Evolutionary conservation across 805 yeast genomes (phyloP).

Genomic region (Candida peoriensis): DNA sequence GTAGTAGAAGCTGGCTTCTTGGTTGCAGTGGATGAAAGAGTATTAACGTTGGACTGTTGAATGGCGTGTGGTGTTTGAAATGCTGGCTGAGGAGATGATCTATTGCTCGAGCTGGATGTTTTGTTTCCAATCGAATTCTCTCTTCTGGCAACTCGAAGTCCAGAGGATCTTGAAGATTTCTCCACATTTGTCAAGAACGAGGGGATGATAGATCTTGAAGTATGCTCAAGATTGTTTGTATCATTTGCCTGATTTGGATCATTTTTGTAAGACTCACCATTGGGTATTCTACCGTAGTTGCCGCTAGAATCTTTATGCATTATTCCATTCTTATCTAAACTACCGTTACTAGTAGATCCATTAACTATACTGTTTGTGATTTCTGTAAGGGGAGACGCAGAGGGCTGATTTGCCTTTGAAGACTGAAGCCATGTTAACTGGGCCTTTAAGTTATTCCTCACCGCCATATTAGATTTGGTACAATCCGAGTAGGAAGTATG

Average conservation of each 20-base stretch:
- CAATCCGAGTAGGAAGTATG: no score
- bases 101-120: slow-evolving; percentile 6
- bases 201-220: no score
- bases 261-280: no score
- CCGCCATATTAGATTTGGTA: no score
- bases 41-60: neutral
- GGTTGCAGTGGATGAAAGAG: slow-evolving; percentile 3
- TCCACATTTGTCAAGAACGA: slow-evolving; percentile 8
- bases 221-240: no score
- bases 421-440: slow-evolving; percentile 24
- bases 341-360: no score
- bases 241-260: no score
- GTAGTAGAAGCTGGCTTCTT: slow-evolving; percentile 1
- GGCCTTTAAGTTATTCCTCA: slow-evolving; percentile 24
- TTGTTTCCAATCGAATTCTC: slow-evolving; percentile 12
- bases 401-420: slow-evolving; percentile 20
- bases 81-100: slow-evolving; percentile 16
- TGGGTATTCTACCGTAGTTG: no score
- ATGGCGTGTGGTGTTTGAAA: slow-evolving; percentile 7
- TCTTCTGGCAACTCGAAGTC: slow-evolving; percentile 17
- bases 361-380: slow-evolving; percentile 10
- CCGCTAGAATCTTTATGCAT: neutral
- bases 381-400: slow-evolving; percentile 10
- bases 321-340: neutral
- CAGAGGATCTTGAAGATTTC: slow-evolving; percentile 11